Base-by-base conservation (phyloP, 345 rosid genomes). In the Iberis pinnata region DNA sequence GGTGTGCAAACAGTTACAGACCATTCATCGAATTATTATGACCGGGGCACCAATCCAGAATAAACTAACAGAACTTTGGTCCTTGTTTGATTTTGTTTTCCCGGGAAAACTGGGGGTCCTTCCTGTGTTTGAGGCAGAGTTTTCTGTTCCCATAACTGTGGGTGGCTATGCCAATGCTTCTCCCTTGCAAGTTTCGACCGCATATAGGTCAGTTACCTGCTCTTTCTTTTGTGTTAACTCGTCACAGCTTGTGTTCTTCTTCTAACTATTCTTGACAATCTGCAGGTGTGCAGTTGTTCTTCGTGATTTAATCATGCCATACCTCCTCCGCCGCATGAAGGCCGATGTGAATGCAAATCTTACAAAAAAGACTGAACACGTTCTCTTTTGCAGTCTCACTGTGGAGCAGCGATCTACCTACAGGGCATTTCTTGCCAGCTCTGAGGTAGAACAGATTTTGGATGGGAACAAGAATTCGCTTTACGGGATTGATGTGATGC, bases 81-180 rank as follows among this genome's bases (percentile, higher is more conserved):
- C 97, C 63, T 68, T 92, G 65, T 92, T 92, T 70, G 98, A 88
- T 81, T 92, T 92, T 72, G 97, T 92, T 60, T 92, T 92, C 75
- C 98, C 98, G 18, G 96, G 98, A 35, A 92, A 92, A 69, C 61
- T 88, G 64, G 98, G 98, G 19, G 97, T 92, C 37, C 65, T 92
- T 69, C 98, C 95, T 27, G 97, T 92, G 5, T 92, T 92, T 60
- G 97, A 92, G 78, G 96, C 93, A 54, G 97, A 92, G 73, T 92
- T 92, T 71, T 75, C 97, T 14, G 95, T 77, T 60, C 98, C 97
- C 44, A 88, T 88, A 57, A 73, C 98, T 43, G 95, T 92, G 42
- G 97, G 97, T 58, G 98, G 98, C 69, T 92, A 88, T 69, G 89
- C 97, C 43, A 92, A 92, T 72, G 98, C 98, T 59, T 84, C 98